phyloP scores from a whole-genome alignment of 352 stramenopile species.

The Globisporangium iwayamae region DNA sequence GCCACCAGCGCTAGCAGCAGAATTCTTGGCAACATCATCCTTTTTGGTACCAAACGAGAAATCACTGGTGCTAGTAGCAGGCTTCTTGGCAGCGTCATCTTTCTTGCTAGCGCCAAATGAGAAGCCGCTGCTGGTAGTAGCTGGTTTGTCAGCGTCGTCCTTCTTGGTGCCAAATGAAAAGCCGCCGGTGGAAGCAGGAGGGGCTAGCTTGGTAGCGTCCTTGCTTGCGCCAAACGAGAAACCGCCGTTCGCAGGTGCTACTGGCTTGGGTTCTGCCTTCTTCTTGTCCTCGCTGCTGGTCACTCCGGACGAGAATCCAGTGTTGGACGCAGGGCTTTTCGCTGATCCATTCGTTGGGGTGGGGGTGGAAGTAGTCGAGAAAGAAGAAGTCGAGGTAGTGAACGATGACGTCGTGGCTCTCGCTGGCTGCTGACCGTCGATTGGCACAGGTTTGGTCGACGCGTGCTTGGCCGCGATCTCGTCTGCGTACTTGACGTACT shows the following conservation, averaged over 20 bases:
- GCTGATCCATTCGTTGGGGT: slow-evolving; percentile 7
- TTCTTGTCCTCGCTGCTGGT: slow-evolving; percentile 9
- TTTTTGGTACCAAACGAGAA: slow-evolving; percentile 41
- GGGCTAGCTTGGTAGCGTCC: slow-evolving; percentile 12
- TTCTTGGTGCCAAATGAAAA: slow-evolving; percentile 41
- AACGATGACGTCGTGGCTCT: slow-evolving; percentile 13
- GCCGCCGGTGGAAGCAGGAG: slow-evolving; percentile 18
- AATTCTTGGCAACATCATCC: slow-evolving; percentile 2
- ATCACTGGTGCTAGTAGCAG: slow-evolving; percentile 11
- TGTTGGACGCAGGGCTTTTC: slow-evolving; percentile 9
- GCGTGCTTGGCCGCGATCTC: slow-evolving; percentile 61
- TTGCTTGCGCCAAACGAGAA: slow-evolving; percentile 35
- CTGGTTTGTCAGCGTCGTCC: slow-evolving; percentile 14
- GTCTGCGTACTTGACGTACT: slow-evolving; percentile 70
- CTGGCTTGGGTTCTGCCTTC: slow-evolving; percentile 10
- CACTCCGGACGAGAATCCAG: slow-evolving; percentile 18
- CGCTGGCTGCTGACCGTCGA: slow-evolving; percentile 15
- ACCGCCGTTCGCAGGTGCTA: slow-evolving; percentile 13
- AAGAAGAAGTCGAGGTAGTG: background rate
- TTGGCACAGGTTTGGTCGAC: slow-evolving; percentile 52
- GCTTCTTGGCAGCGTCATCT: too few relatives aligned
- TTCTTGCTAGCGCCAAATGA: too few relatives aligned
- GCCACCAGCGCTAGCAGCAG: slow-evolving; percentile 13
- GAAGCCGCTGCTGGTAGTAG: background rate
- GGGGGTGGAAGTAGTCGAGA: background rate